These are phyloP conservation scores for Alternaria triticina DNA, from an alignment of 2,329 filamentous ascomycete genomes.

Conservation along the genomic window DNA sequence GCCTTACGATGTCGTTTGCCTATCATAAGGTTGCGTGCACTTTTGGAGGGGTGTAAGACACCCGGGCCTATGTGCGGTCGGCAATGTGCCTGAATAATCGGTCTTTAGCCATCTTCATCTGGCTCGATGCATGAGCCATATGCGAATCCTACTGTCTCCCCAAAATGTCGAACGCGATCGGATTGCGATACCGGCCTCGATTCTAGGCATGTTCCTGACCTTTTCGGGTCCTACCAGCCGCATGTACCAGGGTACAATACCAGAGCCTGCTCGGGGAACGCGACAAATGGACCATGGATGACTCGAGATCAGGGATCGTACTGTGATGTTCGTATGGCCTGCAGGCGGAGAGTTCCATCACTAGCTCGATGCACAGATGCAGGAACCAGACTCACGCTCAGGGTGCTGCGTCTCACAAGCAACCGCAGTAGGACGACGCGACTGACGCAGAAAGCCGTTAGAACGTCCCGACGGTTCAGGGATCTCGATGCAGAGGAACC, in stretches of 20 bases:
- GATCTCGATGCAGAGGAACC: neutral
- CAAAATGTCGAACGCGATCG: neutral
- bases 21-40: neutral
- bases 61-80: neutral
- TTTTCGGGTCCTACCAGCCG: neutral
- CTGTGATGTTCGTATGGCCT: neutral
- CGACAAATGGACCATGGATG: neutral
- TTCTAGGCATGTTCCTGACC: neutral
- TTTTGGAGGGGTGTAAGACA: neutral
- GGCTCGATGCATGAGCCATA: neutral
- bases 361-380: conserved; percentile 13
- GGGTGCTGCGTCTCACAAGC: conserved; percentile 7
- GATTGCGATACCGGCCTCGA: neutral
- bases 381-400: conserved; percentile 15
- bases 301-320: neutral
- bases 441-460: neutral
- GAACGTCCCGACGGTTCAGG: neutral
- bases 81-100: neutral
- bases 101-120: neutral
- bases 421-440: conserved; percentile 9
- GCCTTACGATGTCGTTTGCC: conserved; percentile 2
- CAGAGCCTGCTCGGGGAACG: neutral
- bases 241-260: neutral
- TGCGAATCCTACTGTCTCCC: neutral
- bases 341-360: neutral